Evolutionary conservation across 768 basidiomycete species (phyloP), one percentile per base, ranked within the genome.

Genomic region (Pleurotus platypus): DNA sequence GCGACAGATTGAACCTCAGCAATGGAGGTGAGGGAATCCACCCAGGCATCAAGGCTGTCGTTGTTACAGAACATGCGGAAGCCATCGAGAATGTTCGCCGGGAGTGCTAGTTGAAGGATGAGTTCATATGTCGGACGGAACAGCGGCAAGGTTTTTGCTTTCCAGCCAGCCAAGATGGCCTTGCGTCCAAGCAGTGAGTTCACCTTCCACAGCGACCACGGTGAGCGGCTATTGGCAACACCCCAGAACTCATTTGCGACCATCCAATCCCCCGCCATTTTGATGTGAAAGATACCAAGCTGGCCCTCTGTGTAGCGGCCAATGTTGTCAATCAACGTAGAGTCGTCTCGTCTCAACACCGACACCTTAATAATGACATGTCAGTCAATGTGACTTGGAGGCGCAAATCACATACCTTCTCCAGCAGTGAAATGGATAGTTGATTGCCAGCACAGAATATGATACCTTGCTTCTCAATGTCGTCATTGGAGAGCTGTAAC

Each of bases 231-330:
- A 39, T 69, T 70, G 18, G 67, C 63, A 16, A 46, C 58, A 3
- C 69, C 68, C 69, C 69, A 70, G 40, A 58, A 61, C 51, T 70
- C 65, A 49, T 70, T 70, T 1, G 60, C 56, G 5, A 64, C 46
- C 49, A 64, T 56, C 0, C 63, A 64, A 24, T 54, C 55, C 0
- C 59, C 60, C 0, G 69, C 59, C 46, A 70, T 59, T 50, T 69
- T 67, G 16, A 57, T 57, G 30, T 70, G 67, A 18, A 70, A 63
- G 3, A 68, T 49, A 3, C 69, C 68, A 22, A 63, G 57, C 16
- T 64, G 62, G 5, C 60, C 58, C 51, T 61, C 61, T 15, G 58
- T 59, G 55, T 49, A 66, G 13, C 11, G 42, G 38, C 61, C 58
- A 12, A 59, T 40, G 22, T 63, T 68, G 49, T 64, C 59, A 18